Evolutionary conservation across 2,329 filamentous ascomycete species (phyloP).

Genomic region (Pyricularia pennisetigena): DNA sequence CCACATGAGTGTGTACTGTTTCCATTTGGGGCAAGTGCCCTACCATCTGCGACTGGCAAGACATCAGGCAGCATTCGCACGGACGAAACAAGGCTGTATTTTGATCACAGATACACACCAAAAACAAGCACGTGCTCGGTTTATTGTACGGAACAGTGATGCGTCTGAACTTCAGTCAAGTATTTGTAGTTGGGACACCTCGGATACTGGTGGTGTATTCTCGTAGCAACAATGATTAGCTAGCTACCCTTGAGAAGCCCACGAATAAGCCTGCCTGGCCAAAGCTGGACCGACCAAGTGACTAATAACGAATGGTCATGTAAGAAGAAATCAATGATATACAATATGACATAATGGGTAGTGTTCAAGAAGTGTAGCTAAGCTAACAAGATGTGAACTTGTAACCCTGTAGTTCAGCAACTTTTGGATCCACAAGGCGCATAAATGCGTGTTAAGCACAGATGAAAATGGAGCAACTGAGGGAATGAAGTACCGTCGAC

Average conservation of each 20-base stretch:
- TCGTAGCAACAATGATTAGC: neutral
- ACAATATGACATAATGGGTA: neutral
- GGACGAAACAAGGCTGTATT: neutral
- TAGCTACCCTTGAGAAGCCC: neutral
- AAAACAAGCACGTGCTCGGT: neutral
- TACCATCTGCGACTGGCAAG: neutral
- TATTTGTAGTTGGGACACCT: neutral
- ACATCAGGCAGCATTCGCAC: neutral
- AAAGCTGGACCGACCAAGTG: neutral
- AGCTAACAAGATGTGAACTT: neutral
- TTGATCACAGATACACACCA: neutral
- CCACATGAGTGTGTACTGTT: neutral
- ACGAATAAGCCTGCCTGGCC: neutral
- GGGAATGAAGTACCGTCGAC: neutral
- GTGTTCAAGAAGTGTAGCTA: neutral
- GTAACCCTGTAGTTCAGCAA: no score
- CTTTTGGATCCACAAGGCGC: no score
- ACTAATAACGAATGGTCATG: neutral
- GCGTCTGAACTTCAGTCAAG: neutral
- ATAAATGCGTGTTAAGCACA: neutral
- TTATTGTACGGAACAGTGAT: neutral
- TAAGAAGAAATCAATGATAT: neutral
- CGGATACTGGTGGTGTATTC: neutral
- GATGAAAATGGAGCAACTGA: neutral
- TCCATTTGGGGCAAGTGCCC: neutral